Percentiles rank a stretch among this genome's conserved stretches.
Conservation (phyloP, 2,329 filamentous ascomycete genomes). For the Herpotrichia juniperi region DNA sequence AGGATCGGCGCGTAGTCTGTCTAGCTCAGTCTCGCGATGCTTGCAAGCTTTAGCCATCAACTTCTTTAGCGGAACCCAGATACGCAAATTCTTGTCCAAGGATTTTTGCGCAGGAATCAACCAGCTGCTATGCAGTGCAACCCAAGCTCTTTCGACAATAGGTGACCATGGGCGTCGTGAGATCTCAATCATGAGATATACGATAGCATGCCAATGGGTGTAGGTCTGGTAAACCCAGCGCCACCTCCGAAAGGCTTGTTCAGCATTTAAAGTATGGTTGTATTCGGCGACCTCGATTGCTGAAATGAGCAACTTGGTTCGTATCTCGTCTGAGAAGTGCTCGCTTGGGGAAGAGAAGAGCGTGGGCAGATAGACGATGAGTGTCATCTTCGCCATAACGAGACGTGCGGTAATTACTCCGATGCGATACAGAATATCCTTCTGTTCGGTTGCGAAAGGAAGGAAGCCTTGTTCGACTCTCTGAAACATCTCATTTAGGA, state of each 20-base stretch:
- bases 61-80: slow-evolving; percentile 44
- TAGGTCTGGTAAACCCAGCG: slow-evolving; percentile 27
- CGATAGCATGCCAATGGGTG: slow-evolving; percentile 25
- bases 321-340: slow-evolving; percentile 36
- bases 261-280: slow-evolving; percentile 21
- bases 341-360: slow-evolving; percentile 37
- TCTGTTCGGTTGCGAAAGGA: slow-evolving; percentile 37
- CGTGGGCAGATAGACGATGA: slow-evolving; percentile 19
- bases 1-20: slow-evolving; percentile 32
- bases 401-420: slow-evolving; percentile 51
- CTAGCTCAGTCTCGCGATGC: slow-evolving; percentile 42
- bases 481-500: slow-evolving; percentile 55
- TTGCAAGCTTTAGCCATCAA: slow-evolving; percentile 35
- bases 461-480: slow-evolving; percentile 53
- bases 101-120: slow-evolving; percentile 45
- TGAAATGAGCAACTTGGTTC: slow-evolving; percentile 55
- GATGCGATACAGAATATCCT: slow-evolving; percentile 48
- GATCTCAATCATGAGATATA: slow-evolving; percentile 21
- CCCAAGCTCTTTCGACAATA: slow-evolving; percentile 22
- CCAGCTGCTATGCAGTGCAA: slow-evolving; percentile 44
- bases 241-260: slow-evolving; percentile 19
- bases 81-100: slow-evolving; percentile 37
- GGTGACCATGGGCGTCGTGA: slow-evolving; percentile 20
- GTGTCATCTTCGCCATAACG: slow-evolving; percentile 61
- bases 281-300: slow-evolving; percentile 61